A percentile compares a stretch with the other conserved stretches of the same genome.
These are phyloP conservation scores for Salix udensis DNA, from an alignment of 345 rosid genomes.

Conservation along the genomic window DNA sequence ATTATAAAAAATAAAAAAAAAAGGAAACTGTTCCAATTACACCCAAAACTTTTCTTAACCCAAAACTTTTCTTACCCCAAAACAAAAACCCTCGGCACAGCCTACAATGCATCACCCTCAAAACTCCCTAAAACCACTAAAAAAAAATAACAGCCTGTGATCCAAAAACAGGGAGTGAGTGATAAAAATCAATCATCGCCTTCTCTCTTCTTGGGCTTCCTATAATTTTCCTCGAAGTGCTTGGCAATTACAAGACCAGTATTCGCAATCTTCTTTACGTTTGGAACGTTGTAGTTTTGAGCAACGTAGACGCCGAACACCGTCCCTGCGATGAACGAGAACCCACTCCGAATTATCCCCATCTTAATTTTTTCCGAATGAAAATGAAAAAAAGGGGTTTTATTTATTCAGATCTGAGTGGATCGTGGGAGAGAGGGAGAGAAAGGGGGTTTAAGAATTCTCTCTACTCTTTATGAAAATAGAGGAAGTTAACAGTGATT, in stretches of 20 bases:
- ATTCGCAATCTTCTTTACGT: slow-evolving; percentile 43
- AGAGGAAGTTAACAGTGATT: too few species aligned
- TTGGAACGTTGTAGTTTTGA: slow-evolving; percentile 68
- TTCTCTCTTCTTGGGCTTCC: slow-evolving; percentile 55
- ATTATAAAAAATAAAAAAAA: too few species aligned
- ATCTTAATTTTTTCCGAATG: slow-evolving; percentile 12
- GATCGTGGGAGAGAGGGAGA: too few species aligned
- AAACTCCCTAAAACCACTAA: neutral
- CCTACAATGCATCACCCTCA: too few species aligned
- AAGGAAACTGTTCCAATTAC: too few species aligned
- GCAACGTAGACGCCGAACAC: slow-evolving; percentile 52
- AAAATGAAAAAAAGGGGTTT: neutral
- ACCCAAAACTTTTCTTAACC: too few species aligned
- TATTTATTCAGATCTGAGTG: too few species aligned
- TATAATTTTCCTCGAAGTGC: slow-evolving; percentile 58
- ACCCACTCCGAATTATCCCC: slow-evolving; percentile 49
- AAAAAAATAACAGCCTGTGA: neutral
- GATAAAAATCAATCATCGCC: slow-evolving; percentile 19
- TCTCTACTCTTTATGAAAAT: too few species aligned
- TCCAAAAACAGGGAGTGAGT: neutral
- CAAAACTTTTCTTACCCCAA: too few species aligned
- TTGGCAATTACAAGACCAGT: slow-evolving; percentile 45
- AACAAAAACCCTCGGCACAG: too few species aligned
- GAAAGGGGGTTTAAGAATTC: too few species aligned
- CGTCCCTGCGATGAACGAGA: slow-evolving; percentile 48